These are phyloP conservation scores for Kockovaella imperatae DNA, from an alignment of 768 basidiomycete genomes.

Conservation along the genomic window DNA sequence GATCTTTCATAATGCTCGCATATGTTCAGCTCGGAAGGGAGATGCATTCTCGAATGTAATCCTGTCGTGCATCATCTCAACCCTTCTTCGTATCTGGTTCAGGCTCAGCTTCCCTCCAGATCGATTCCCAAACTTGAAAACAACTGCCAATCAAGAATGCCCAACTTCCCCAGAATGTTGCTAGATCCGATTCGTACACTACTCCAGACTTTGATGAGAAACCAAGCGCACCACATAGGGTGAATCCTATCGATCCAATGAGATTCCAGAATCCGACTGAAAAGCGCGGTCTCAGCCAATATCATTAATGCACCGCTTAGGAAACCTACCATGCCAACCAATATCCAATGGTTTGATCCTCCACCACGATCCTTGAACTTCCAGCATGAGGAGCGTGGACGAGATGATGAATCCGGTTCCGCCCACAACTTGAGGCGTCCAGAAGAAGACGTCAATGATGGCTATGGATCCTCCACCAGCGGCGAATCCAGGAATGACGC, in stretches of 20 bases:
- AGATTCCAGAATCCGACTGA: slow-evolving; percentile 54
- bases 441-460: slow-evolving; percentile 52
- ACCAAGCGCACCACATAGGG: slow-evolving; percentile 55
- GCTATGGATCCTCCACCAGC: slow-evolving; percentile 25
- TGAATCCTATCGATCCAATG: slow-evolving; percentile 56
- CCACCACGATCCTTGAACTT: slow-evolving; percentile 56
- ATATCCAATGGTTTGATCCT: slow-evolving; percentile 48
- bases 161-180: slow-evolving; percentile 55
- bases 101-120: slow-evolving; percentile 34
- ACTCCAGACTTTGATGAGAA: slow-evolving; percentile 46
- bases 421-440: slow-evolving; percentile 60
- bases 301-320: slow-evolving; percentile 16
- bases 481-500: slow-evolving; percentile 45
- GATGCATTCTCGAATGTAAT: no score
- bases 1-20: no score
- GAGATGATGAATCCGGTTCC: slow-evolving; percentile 54
- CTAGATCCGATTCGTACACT: slow-evolving; percentile 53
- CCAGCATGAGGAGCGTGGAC: slow-evolving; percentile 50
- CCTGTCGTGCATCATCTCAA: no score
- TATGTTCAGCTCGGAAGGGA: no score
- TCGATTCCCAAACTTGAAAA: slow-evolving; percentile 52
- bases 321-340: slow-evolving; percentile 54
- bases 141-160: slow-evolving; percentile 58
- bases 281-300: background rate
- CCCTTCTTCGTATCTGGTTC: no score